Percentiles rank a stretch among this genome's conserved stretches.
Evolutionary conservation across 345 rosid genomes (phyloP).

Genomic region (Hibiscus syriacus): DNA sequence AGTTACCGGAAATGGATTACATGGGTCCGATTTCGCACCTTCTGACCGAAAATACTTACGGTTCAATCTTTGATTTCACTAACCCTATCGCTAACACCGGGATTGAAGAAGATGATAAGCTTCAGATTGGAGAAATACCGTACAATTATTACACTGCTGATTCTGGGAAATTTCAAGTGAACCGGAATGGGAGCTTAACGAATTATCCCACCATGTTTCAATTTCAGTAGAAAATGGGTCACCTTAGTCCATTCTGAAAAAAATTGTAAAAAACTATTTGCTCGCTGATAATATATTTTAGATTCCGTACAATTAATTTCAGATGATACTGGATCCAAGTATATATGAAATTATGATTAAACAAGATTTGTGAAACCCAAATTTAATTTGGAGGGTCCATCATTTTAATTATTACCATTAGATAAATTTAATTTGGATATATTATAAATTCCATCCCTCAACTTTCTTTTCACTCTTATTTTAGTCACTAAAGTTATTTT

Average conservation of each 20-base stretch:
- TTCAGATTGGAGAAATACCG: conserved; percentile 20
- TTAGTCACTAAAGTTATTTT: too few species aligned
- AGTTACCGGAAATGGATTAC: conserved; percentile 56
- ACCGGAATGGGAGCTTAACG: conserved; percentile 19
- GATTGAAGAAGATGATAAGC: conserved; percentile 19
- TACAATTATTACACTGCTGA: conserved; percentile 11
- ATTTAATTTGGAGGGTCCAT: too few species aligned
- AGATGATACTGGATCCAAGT: too few species aligned
- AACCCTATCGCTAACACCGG: conserved; percentile 8
- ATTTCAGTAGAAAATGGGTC: conserved; percentile 22
- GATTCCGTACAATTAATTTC: too few species aligned
- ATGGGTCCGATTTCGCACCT: conserved; percentile 44
- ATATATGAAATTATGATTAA: too few species aligned
- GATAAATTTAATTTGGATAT: too few species aligned
- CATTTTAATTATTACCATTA: too few species aligned
- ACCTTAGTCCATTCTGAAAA: not conserved
- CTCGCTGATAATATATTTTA: not conserved
- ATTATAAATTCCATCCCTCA: too few species aligned
- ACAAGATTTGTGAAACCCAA: too few species aligned
- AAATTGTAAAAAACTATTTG: not conserved
- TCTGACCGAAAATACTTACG: conserved; percentile 31
- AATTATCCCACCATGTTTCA: conserved; percentile 26
- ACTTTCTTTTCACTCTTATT: too few species aligned
- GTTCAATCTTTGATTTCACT: conserved; percentile 25
- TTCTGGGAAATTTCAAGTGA: conserved; percentile 33